These are phyloP conservation scores for Fusarium brevicatenulatum DNA, from an alignment of 2,329 filamentous ascomycete genomes.

Conservation along the genomic window DNA sequence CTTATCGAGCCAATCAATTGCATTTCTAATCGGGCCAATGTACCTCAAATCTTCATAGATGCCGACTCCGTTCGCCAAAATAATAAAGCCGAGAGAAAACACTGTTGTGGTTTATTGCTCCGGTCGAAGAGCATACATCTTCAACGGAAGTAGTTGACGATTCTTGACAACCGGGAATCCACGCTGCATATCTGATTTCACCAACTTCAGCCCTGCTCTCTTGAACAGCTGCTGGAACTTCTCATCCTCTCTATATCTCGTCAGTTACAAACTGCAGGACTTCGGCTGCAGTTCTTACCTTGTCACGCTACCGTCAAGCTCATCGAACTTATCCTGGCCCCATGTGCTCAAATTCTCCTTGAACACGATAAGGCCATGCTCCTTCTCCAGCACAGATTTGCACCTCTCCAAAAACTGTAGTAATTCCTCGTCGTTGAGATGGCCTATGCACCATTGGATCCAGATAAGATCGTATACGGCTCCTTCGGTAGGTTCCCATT, in stretches of 20 bases:
- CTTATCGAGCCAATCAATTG: background rate
- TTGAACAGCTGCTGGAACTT: slow-evolving; percentile 67
- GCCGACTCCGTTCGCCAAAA: background rate
- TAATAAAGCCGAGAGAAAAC: background rate
- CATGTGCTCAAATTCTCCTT: slow-evolving; percentile 76
- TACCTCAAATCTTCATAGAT: background rate
- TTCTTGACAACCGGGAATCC: slow-evolving; percentile 70
- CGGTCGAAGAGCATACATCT: slow-evolving; percentile 79
- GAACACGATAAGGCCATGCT: slow-evolving; percentile 48
- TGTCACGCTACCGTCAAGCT: slow-evolving; percentile 80
- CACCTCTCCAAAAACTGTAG: slow-evolving; percentile 73
- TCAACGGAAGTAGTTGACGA: slow-evolving; percentile 71
- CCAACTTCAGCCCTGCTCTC: slow-evolving; percentile 73
- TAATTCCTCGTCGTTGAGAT: slow-evolving; percentile 80
- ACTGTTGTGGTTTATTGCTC: background rate
- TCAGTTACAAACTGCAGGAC: too few species aligned
- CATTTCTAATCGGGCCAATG: background rate
- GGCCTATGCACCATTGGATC: slow-evolving; percentile 90
- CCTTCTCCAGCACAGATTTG: slow-evolving; percentile 51
- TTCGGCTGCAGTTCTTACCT: slow-evolving; percentile 51
- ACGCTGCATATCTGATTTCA: slow-evolving; percentile 76
- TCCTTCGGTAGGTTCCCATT: slow-evolving; percentile 65
- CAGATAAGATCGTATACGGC: slow-evolving; percentile 81
- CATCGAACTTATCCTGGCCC: slow-evolving; percentile 76
- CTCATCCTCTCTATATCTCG: too few species aligned